Conservation (phyloP, 2,329 filamentous ascomycete species). For the Cladorrhinum sp. region DNA sequence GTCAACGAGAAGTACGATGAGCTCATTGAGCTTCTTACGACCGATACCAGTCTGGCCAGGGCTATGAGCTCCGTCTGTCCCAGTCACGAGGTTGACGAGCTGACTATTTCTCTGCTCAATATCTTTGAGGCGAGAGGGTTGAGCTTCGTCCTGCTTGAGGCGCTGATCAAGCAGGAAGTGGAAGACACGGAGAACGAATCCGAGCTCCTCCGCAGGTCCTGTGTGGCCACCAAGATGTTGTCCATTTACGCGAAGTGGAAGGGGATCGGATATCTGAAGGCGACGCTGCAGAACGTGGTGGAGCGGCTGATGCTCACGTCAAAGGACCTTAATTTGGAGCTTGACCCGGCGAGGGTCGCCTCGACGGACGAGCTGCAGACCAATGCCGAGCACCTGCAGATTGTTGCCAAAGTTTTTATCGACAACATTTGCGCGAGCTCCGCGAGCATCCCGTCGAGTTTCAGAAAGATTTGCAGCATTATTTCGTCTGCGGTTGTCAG, state of each 20-base stretch:
- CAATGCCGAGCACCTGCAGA: constrained; percentile 62
- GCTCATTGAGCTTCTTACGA: constrained; percentile 60
- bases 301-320: constrained; percentile 65
- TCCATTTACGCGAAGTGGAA: constrained; percentile 72
- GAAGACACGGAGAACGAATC: constrained; percentile 68
- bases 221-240: constrained; percentile 69
- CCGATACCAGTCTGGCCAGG: constrained; percentile 59
- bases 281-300: constrained; percentile 63
- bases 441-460: constrained; percentile 58
- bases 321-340: constrained; percentile 64
- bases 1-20: constrained; percentile 68
- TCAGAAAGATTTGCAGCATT: constrained; percentile 65
- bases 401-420: constrained; percentile 68
- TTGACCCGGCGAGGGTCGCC: constrained; percentile 60
- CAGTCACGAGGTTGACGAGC: constrained; percentile 65
- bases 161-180: constrained; percentile 65
- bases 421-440: constrained; percentile 66
- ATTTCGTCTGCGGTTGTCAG: constrained; percentile 62
- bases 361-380: constrained; percentile 62
- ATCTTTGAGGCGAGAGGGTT: constrained; percentile 66
- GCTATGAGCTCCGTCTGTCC: constrained; percentile 65
- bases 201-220: constrained; percentile 64
- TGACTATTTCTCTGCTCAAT: constrained; percentile 64
- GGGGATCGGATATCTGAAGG: constrained; percentile 59
- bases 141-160: constrained; percentile 62